phyloP scores from a whole-genome alignment of 495 filamentous ascomycete species.

The Penicillium bovifimosum region DNA sequence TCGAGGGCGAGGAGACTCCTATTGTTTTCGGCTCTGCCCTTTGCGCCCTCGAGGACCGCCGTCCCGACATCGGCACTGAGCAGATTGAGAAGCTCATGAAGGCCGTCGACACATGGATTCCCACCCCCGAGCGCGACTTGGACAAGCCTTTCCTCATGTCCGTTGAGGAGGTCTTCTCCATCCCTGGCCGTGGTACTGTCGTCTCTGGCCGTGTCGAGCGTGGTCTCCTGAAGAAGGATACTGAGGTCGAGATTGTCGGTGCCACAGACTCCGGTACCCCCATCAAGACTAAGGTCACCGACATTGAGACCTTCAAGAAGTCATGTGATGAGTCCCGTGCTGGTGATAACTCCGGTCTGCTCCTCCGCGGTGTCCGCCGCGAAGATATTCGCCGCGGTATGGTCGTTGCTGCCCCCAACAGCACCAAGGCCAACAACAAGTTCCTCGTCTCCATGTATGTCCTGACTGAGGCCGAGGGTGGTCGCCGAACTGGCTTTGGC shows the following conservation, averaged over 20 bases:
- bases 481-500: constrained; percentile 88
- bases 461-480: constrained; percentile 94
- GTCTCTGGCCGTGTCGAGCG: constrained; percentile 96
- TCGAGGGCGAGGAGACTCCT: constrained; percentile 96
- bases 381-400: constrained; percentile 93
- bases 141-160: constrained; percentile 99
- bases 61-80: constrained; percentile 76
- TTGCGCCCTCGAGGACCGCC: constrained; percentile 83
- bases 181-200: constrained; percentile 94
- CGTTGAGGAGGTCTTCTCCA: constrained; percentile 98
- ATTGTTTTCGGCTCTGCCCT: constrained; percentile 95
- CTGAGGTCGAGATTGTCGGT: constrained; percentile 89
- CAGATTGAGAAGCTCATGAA: constrained; percentile 84
- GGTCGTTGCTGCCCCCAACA: constrained; percentile 77
- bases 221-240: constrained; percentile 83
- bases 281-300: constrained; percentile 98
- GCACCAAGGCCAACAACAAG: constrained; percentile 73
- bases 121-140: constrained; percentile 79
- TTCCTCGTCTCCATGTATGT: constrained; percentile 96
- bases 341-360: constrained; percentile 96
- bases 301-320: constrained; percentile 99
- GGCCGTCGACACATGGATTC: constrained; percentile 95
- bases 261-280: constrained; percentile 51
- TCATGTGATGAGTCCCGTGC: constrained; percentile 88
- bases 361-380: constrained; percentile 88